phyloP scores from a whole-genome alignment of 306 rosid species.

The Rosa persica region DNA sequence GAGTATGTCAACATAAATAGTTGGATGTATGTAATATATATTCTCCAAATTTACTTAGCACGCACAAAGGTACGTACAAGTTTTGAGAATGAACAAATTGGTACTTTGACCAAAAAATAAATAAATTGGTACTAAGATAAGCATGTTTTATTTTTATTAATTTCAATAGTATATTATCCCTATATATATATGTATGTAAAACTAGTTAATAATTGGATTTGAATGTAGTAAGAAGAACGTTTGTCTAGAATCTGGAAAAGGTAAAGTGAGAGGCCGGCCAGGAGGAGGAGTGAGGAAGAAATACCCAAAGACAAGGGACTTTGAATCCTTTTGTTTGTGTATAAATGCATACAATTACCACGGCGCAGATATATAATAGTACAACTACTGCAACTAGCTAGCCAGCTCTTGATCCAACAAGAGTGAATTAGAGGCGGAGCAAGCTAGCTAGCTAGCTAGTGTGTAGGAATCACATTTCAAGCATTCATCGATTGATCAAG shows the following conservation, averaged over 20 bases:
- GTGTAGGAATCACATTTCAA: too few species aligned
- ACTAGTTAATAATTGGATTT: conserved; percentile 9
- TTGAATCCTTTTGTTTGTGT: conserved; percentile 46
- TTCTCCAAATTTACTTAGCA: neutral
- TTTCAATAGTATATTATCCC: too few species aligned
- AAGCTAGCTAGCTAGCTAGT: neutral
- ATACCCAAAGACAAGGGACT: conserved; percentile 74
- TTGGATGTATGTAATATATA: too few species aligned
- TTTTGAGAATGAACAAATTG: too few species aligned
- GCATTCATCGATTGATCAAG: neutral
- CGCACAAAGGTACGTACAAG: too few species aligned
- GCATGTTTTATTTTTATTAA: too few species aligned
- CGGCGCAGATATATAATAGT: conserved; percentile 5
- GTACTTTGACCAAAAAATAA: too few species aligned
- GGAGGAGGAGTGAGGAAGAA: conserved; percentile 30
- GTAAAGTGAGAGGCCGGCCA: conserved; percentile 36
- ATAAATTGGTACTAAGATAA: too few species aligned
- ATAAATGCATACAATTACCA: conserved; percentile 27
- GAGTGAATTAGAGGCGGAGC: neutral
- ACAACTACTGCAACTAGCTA: neutral
- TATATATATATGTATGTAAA: neutral
- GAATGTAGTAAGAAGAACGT: conserved; percentile 57
- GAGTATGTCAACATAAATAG: neutral
- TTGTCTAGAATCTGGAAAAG: conserved; percentile 82
- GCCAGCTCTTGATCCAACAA: neutral